Conservation (phyloP, 1,284 basidiomycete species). For the Marasmius oreades region DNA sequence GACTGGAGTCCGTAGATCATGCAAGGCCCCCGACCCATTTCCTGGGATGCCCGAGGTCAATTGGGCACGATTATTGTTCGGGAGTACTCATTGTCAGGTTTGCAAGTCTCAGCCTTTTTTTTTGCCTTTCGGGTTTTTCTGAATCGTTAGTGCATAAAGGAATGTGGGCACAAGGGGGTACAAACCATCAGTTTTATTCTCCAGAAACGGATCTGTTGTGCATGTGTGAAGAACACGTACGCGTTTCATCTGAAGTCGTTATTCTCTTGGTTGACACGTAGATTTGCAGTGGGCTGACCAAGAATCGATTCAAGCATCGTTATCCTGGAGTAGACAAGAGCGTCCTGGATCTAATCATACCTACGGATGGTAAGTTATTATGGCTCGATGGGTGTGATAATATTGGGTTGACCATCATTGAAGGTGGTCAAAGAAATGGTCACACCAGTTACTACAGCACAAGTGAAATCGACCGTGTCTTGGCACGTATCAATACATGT, state of each 20-base stretch:
- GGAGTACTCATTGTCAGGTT: neutral
- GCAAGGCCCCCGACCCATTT: neutral
- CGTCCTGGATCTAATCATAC: neutral
- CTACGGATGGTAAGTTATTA: neutral
- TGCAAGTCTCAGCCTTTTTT: neutral
- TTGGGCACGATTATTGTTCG: neutral
- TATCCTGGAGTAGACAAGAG: neutral
- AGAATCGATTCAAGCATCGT: neutral
- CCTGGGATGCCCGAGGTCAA: neutral
- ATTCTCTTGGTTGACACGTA: neutral
- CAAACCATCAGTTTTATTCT: neutral
- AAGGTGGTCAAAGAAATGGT: neutral
- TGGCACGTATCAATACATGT: neutral
- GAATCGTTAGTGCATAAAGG: neutral
- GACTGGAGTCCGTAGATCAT: neutral
- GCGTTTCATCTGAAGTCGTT: neutral
- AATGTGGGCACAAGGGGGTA: neutral
- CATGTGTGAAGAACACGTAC: neutral
- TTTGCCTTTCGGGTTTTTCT: neutral
- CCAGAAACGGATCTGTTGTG: neutral
- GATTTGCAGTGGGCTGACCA: neutral
- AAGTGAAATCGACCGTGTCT: neutral
- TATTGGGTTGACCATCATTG: neutral
- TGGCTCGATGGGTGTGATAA: neutral
- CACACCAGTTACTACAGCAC: neutral